These are phyloP conservation scores for Quercus berberidifolia DNA, from an alignment of 306 rosid genomes.

Conservation along the genomic window DNA sequence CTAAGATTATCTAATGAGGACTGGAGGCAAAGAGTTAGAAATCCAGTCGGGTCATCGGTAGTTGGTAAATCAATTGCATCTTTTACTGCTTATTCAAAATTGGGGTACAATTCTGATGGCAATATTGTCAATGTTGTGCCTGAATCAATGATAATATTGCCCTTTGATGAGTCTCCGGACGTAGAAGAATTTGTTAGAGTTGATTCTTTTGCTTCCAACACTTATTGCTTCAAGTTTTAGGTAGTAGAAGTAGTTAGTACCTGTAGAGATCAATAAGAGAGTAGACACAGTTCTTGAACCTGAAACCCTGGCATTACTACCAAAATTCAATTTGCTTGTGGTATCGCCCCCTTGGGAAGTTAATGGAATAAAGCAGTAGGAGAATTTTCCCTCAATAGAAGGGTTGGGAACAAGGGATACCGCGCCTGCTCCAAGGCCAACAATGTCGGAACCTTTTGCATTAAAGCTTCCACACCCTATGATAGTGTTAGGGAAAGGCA, in stretches of 20 bases:
- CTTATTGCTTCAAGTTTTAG: constrained; percentile 22
- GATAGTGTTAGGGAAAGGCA: too few relatives aligned
- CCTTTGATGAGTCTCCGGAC: background rate
- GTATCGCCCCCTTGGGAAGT: rapidly evolving
- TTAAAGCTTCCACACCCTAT: background rate
- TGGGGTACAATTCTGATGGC: constrained; percentile 8
- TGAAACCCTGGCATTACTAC: constrained; percentile 19
- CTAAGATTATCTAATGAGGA: background rate
- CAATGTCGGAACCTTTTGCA: constrained; percentile 23
- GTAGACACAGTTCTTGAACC: constrained; percentile 24
- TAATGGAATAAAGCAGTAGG: constrained; percentile 43
- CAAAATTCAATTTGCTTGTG: constrained; percentile 23
- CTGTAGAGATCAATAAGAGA: background rate
- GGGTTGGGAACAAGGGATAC: constrained; percentile 27
- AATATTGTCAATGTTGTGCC: too few relatives aligned
- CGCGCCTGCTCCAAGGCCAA: constrained; percentile 43
- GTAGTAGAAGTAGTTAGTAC: constrained; percentile 9
- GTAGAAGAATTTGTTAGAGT: background rate
- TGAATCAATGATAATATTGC: constrained; percentile 20
- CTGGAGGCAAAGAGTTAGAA: constrained; percentile 23
- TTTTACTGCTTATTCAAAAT: constrained; percentile 15
- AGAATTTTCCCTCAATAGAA: constrained; percentile 31
- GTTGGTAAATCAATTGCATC: background rate
- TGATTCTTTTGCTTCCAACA: constrained; percentile 1
- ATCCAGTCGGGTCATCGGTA: background rate